Evolutionary conservation across 495 filamentous ascomycete species (phyloP).

Genomic region (Pseudomonodictys pantanalensis): DNA sequence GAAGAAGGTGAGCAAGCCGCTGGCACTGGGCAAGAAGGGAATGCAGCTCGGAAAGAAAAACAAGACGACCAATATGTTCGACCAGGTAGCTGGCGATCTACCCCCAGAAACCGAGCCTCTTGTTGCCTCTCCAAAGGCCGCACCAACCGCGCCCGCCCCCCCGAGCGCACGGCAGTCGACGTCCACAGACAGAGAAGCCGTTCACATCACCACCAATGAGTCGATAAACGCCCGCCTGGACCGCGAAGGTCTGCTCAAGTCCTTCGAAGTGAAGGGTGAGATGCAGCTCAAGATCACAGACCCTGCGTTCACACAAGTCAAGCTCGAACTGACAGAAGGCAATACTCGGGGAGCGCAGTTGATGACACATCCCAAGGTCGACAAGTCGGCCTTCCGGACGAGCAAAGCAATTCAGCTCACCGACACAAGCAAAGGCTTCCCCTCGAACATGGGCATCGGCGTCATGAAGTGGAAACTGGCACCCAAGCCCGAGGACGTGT

Average conservation of each 20-base stretch:
- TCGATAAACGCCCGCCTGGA: constrained; percentile 82
- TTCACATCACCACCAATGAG: constrained; percentile 84
- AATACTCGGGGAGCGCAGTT: constrained; percentile 79
- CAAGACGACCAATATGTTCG: constrained; percentile 93
- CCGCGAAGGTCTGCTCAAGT: constrained; percentile 78
- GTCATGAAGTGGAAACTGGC: constrained; percentile 84
- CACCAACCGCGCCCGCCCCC: constrained; percentile 40
- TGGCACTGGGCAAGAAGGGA: constrained; percentile 83
- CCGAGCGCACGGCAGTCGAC: constrained; percentile 43
- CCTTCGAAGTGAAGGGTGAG: constrained; percentile 85
- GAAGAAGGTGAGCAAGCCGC: constrained; percentile 70
- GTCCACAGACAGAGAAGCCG: constrained; percentile 69
- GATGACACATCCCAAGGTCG: constrained; percentile 91
- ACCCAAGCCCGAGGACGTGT: constrained; percentile 67
- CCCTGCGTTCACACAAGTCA: constrained; percentile 80
- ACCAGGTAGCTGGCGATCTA: constrained; percentile 85
- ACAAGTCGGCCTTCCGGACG: constrained; percentile 75
- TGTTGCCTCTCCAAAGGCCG: constrained; percentile 62
- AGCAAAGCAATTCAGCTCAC: constrained; percentile 79
- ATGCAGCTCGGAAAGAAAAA: constrained; percentile 99
- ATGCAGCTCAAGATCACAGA: constrained; percentile 85
- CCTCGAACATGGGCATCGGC: constrained; percentile 82
- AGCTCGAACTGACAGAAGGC: constrained; percentile 71
- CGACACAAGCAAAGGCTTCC: constrained; percentile 81
- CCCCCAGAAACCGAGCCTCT: constrained; percentile 78